phyloP scores from a whole-genome alignment of 768 basidiomycete genomes.

The Lentinula lateritia region DNA sequence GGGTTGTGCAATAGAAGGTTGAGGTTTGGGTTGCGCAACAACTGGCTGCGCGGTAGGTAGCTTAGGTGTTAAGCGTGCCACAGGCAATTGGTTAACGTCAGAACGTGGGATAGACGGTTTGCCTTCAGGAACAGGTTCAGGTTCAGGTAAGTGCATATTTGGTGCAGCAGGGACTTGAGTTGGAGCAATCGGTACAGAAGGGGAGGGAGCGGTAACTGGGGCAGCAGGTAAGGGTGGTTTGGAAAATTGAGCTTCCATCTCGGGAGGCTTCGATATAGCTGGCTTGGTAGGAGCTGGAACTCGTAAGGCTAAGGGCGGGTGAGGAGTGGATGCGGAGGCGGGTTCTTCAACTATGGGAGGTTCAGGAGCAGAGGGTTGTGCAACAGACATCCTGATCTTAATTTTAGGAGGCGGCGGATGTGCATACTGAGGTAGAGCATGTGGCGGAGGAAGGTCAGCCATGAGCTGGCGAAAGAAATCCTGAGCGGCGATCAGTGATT shows the following conservation, averaged over 20 bases:
- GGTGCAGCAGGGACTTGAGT: conserved; percentile 15
- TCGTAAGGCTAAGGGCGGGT: background rate
- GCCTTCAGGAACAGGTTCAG: background rate
- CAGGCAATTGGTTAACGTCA: background rate
- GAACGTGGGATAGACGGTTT: background rate
- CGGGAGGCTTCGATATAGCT: conserved; percentile 17
- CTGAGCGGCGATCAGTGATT: conserved; percentile 28
- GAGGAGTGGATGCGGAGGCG: conserved; percentile 1
- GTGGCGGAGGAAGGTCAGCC: conserved; percentile 70
- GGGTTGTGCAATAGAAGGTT: background rate
- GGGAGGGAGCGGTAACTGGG: conserved; percentile 14
- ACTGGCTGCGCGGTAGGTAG: background rate
- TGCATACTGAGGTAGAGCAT: conserved; percentile 57
- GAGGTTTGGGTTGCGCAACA: background rate
- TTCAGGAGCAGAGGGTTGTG: conserved; percentile 30
- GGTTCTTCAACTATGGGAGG: conserved; percentile 12
- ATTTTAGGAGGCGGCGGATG: conserved; percentile 35
- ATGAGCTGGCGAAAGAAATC: conserved; percentile 70
- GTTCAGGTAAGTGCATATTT: background rate
- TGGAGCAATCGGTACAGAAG: conserved; percentile 23
- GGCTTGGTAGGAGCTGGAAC: conserved; percentile 14
- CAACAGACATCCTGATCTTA: conserved; percentile 73
- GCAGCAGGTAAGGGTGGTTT: conserved; percentile 11
- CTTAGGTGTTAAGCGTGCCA: background rate
- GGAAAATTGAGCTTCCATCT: conserved; percentile 15